Conservation (phyloP, 2,329 filamentous ascomycete genomes). For the Zasmidium angulare region DNA sequence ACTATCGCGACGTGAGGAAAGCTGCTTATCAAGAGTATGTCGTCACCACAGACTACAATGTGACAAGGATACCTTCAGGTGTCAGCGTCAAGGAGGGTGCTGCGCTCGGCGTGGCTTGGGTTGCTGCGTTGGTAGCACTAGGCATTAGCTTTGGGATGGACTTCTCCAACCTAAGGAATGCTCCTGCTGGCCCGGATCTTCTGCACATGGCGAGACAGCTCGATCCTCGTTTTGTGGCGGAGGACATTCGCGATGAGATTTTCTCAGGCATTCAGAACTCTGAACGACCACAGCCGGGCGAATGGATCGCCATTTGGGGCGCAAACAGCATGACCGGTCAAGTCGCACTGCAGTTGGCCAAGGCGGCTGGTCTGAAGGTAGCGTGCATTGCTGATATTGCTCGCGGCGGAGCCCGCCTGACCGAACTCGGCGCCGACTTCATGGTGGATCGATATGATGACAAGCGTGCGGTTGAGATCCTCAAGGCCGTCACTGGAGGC, state of each 20-base stretch:
- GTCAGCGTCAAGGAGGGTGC: constrained; percentile 58
- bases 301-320: constrained; percentile 75
- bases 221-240: constrained; percentile 51
- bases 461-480: constrained; percentile 63
- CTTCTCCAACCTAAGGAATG: constrained; percentile 49
- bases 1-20: constrained; percentile 71
- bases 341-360: constrained; percentile 66
- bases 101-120: constrained; percentile 69
- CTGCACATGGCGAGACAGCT: constrained; percentile 51
- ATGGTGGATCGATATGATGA: constrained; percentile 69
- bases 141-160: constrained; percentile 70
- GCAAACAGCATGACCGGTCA: constrained; percentile 72
- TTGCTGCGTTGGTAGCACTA: constrained; percentile 65
- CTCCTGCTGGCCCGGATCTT: constrained; percentile 59
- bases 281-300: constrained; percentile 59
- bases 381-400: constrained; percentile 66
- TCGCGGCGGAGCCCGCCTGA: constrained; percentile 62
- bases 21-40: constrained; percentile 71
- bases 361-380: constrained; percentile 63
- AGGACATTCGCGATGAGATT: constrained; percentile 64
- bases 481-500: constrained; percentile 58
- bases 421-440: constrained; percentile 58
- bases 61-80: constrained; percentile 58
- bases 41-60: constrained; percentile 64
- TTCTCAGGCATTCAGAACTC: constrained; percentile 53